phyloP scores from a whole-genome alignment of 2,329 filamentous ascomycete genomes.

The Hortaea sp. region DNA sequence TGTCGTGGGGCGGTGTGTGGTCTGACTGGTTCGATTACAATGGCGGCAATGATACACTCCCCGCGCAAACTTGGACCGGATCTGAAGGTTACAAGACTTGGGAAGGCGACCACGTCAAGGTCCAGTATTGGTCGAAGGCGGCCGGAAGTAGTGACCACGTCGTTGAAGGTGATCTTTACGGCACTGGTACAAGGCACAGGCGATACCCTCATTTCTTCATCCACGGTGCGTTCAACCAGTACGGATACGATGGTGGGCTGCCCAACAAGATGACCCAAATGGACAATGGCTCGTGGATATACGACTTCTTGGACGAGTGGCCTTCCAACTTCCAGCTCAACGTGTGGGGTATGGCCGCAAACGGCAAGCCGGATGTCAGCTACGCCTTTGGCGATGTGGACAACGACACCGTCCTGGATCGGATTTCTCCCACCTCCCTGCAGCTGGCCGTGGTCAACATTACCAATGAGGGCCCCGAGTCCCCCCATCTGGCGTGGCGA shows the following conservation, averaged over 20 bases:
- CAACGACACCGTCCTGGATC: slow-evolving; percentile 50
- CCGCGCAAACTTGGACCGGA: slow-evolving; percentile 47
- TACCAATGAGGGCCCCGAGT: slow-evolving; percentile 41
- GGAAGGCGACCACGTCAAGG: slow-evolving; percentile 51
- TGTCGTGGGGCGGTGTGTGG: slow-evolving; percentile 48
- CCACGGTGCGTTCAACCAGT: slow-evolving; percentile 54
- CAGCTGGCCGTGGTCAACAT: slow-evolving; percentile 49
- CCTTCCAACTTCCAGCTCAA: slow-evolving; percentile 53
- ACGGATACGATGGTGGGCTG: slow-evolving; percentile 53
- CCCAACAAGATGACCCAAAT: slow-evolving; percentile 43
- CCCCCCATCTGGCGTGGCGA: slow-evolving; percentile 46
- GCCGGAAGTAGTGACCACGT: slow-evolving; percentile 51
- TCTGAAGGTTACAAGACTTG: slow-evolving; percentile 44
- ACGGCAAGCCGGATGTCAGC: slow-evolving; percentile 51
- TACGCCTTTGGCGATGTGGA: slow-evolving; percentile 53
- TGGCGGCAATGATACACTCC: slow-evolving; percentile 41
- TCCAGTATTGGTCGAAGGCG: slow-evolving; percentile 53
- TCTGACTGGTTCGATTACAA: slow-evolving; percentile 48
- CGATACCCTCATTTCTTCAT: slow-evolving; percentile 54
- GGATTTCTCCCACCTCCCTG: slow-evolving; percentile 50
- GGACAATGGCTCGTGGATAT: slow-evolving; percentile 44
- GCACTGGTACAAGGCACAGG: slow-evolving; percentile 29
- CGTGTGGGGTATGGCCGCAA: slow-evolving; percentile 56
- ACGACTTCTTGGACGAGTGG: slow-evolving; percentile 54
- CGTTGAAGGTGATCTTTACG: slow-evolving; percentile 48